Percentiles rank a stretch among this genome's conserved stretches.
These are phyloP conservation scores for Galium porrigens DNA, from an alignment of 305 asterid species.

Conservation along the genomic window DNA sequence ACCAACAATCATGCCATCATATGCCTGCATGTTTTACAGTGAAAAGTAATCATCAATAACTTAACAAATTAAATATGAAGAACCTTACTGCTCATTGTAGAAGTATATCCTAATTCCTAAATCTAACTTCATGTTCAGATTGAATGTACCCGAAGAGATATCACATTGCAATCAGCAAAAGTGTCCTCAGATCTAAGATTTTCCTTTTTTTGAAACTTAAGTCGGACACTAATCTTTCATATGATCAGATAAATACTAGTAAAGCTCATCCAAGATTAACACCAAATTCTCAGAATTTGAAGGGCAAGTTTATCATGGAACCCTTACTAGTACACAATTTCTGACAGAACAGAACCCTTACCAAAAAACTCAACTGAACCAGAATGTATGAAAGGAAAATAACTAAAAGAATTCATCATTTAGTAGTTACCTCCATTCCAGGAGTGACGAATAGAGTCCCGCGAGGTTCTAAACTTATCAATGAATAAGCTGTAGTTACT, in stretches of 20 bases:
- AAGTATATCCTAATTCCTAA: background rate
- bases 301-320: background rate
- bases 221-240: background rate
- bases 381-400: conserved; percentile 6
- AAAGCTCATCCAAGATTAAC: background rate
- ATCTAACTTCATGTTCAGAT: background rate
- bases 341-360: conserved; percentile 2
- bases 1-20: conserved; percentile 98
- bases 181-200: background rate
- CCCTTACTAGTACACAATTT: too few relatives aligned
- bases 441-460: conserved; percentile 83
- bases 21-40: conserved; percentile 42
- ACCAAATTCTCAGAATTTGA: background rate
- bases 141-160: background rate
- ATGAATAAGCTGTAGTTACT: conserved; percentile 67
- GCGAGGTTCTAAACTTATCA: conserved; percentile 86
- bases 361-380: background rate
- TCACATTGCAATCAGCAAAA: background rate
- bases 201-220: background rate
- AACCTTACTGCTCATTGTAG: background rate
- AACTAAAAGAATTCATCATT: background rate
- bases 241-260: background rate
- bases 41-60: conserved; percentile 8
- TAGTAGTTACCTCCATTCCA: conserved; percentile 63
- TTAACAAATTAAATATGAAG: background rate